Evolutionary conservation across 1,284 basidiomycete species (phyloP), one percentile per base, ranked within the genome.

Genomic region (Amylostereum chailletii): DNA sequence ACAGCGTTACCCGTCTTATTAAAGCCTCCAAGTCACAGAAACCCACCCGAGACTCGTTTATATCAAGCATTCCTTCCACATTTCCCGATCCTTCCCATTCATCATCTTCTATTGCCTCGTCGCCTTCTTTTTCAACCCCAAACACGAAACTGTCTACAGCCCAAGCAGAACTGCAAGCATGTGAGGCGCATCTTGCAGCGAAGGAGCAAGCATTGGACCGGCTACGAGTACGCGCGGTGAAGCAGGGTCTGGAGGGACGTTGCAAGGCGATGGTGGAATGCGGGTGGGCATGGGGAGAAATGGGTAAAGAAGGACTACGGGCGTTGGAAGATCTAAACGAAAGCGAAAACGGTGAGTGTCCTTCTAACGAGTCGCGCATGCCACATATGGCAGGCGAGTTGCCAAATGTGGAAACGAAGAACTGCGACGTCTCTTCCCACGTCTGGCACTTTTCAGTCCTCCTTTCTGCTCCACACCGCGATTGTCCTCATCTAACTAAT

Each of bases 121-220:
- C 64, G 1, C 59, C 62, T 5, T 62, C 64, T 9, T 68, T 71
- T 11, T 61, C 69, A 3, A 31, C 59, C 2, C 50, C 66, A 3
- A 58, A 68, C 8, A 57, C 67, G 29, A 89, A 86, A 61, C 72
- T 90, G 7, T 69, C 71, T 0, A 63, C 75, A 2, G 86, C 86
- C 0, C 87, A 90, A 55, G 69, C 79, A 0, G 83, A 89, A 55
- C 67, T 90, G 11, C 84, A 88, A 55, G 87, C 84, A 5, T 90
- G 87, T 61, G 86, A 90, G 58, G 70, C 76, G 0, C 83, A 85
- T 51, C 69, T 90, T 3, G 81, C 80, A 0, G 55, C 66, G 30
- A 86, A 86, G 62, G 85, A 90, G 58, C 71, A 66, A 26, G 80
- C 82, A 48, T 71, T 89, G 2, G 75, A 76, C 2, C 62, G 61